Percentiles rank a stretch among this genome's conserved stretches.
Conservation (phyloP, 2,329 filamentous ascomycete genomes). For the Paraphoma chrysanthemicola region DNA sequence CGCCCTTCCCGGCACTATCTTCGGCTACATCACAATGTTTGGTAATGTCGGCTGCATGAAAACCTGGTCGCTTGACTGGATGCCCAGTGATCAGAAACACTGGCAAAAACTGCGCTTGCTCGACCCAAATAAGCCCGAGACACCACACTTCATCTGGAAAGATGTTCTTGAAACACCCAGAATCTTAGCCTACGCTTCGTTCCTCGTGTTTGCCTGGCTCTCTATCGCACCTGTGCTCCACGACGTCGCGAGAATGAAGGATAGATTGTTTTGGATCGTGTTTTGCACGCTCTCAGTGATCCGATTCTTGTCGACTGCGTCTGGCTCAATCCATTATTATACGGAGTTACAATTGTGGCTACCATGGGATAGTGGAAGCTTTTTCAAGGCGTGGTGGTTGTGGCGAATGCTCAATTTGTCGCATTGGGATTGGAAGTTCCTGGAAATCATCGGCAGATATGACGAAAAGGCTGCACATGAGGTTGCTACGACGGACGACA, state of each 20-base stretch:
- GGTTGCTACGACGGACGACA: neutral
- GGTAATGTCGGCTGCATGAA: neutral
- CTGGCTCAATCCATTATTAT: neutral
- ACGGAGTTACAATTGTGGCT: neutral
- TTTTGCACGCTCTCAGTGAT: neutral
- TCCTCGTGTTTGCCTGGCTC: neutral
- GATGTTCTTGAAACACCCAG: neutral
- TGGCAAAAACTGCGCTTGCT: neutral
- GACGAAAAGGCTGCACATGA: neutral
- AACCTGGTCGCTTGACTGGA: neutral
- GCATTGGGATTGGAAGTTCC: neutral
- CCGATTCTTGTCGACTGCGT: neutral
- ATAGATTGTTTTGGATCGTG: neutral
- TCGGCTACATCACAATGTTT: neutral
- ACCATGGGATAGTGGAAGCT: neutral
- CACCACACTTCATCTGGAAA: neutral
- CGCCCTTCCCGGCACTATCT: no score
- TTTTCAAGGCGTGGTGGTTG: neutral
- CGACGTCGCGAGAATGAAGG: neutral
- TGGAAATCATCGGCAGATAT: neutral
- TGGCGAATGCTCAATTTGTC: neutral
- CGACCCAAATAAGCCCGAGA: neutral
- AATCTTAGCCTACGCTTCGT: neutral
- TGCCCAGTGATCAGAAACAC: neutral
- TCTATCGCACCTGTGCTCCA: neutral